phyloP scores from a whole-genome alignment of 129 eudicot genomes.

The Flaveria brownii region DNA sequence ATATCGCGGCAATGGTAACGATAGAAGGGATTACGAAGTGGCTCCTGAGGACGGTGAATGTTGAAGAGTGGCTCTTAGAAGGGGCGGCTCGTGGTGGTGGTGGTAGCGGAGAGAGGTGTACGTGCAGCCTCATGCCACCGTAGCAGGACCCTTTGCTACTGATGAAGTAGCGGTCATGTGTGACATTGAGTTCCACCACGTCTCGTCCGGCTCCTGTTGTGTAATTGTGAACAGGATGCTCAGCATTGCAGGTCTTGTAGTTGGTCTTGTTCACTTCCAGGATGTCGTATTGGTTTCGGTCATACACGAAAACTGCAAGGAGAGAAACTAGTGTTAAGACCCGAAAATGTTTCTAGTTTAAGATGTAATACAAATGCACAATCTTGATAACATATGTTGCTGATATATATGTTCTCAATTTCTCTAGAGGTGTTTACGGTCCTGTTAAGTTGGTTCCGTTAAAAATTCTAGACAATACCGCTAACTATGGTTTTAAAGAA shows the following conservation, averaged over 20 bases:
- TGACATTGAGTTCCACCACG: constrained; percentile 73
- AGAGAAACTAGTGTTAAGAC: constrained; percentile 2
- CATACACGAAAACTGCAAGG: constrained; percentile 73
- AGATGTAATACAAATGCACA: background rate
- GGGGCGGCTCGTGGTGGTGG: constrained; percentile 65
- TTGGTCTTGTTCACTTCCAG: constrained; percentile 86
- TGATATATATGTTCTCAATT: no score
- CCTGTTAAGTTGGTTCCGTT: no score
- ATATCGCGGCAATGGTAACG: constrained; percentile 58
- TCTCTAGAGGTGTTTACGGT: no score
- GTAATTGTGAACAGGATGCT: constrained; percentile 73
- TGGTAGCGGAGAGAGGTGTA: constrained; percentile 54
- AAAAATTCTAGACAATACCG: no score
- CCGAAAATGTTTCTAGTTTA: background rate
- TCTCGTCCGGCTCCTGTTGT: constrained; percentile 95
- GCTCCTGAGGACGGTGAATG: constrained; percentile 36
- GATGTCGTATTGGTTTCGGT: constrained; percentile 72
- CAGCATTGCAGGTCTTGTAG: constrained; percentile 69
- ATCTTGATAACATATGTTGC: background rate
- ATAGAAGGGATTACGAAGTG: constrained; percentile 64
- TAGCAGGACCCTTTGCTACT: constrained; percentile 88
- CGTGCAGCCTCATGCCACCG: constrained; percentile 75
- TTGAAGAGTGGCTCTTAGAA: constrained; percentile 37
- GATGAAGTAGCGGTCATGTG: constrained; percentile 65
- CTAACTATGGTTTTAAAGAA: no score